These are phyloP conservation scores for Cichorium intybus DNA, from an alignment of 140 eudicot species.

Conservation along the genomic window DNA sequence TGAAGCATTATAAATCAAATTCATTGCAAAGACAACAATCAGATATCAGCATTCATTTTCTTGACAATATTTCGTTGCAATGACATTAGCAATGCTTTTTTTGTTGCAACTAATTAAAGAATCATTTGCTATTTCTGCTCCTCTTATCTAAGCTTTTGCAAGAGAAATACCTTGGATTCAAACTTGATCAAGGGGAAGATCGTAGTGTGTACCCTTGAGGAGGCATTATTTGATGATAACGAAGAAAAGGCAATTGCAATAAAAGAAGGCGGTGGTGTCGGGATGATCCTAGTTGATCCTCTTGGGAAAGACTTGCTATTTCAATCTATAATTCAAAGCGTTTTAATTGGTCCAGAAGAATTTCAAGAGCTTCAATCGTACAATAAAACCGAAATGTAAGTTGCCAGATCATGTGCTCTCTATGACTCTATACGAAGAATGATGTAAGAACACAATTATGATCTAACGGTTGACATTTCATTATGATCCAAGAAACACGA, in stretches of 20 bases:
- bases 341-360: constrained; percentile 38
- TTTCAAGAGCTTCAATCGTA: constrained; percentile 48
- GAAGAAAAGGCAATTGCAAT: constrained; percentile 31
- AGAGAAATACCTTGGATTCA: constrained; percentile 46
- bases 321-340: constrained; percentile 40
- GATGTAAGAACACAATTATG: neutral
- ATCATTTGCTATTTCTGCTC: neutral
- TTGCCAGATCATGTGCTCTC: neutral
- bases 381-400: constrained; percentile 45
- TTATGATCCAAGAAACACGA: constrained; percentile 38
- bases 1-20: too few species aligned
- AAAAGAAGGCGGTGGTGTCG: constrained; percentile 59
- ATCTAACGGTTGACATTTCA: neutral
- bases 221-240: constrained; percentile 23
- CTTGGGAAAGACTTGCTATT: constrained; percentile 23
- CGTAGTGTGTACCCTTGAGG: constrained; percentile 55
- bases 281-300: constrained; percentile 55
- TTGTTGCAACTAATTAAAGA: too few species aligned
- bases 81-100: too few species aligned
- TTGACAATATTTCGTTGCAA: too few species aligned
- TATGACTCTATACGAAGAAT: neutral
- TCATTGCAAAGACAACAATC: too few species aligned
- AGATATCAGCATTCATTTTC: too few species aligned
- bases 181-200: constrained; percentile 50
- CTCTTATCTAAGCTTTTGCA: constrained; percentile 52